Evolutionary conservation across 352 stramenopile species (phyloP), one percentile per base, ranked within the genome.

Genomic region (Globisporangium polare): DNA sequence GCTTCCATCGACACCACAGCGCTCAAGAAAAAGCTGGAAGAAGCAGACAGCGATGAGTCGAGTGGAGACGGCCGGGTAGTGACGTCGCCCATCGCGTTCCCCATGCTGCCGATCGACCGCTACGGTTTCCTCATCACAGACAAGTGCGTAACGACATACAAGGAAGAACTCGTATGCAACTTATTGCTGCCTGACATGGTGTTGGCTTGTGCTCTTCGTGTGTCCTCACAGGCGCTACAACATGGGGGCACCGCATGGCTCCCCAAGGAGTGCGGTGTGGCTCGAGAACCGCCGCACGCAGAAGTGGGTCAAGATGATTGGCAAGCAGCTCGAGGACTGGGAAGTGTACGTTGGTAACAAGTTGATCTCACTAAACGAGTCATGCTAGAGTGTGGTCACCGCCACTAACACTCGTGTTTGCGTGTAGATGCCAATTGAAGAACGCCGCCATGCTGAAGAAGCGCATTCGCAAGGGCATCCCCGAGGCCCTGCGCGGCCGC

Each of bases 301-400:
- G 45, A 92, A 92, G 60, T 92, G 83, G 83, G 71, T 92, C 51
- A 78, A 80, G 58, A 92, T 92, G 83, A 90, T 89, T 42, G 83
- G 83, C 58, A 88, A 87, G 46, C 74, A 87, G 63, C 69, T 89
- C 31, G 80, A 92, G 57, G 80, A 92, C 65, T 92, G 83, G 80
- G 76, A 90, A 66, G 72, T 86, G 61, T 88, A 63, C 54, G 74
- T 66, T 24, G 5, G 29, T 9, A 10, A 22, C 20, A 22, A 24
- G 13, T 27, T 29, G n/a, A 22, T 12, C 22, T 50, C 33, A 50
- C 43, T 20, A 8, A 8, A 20, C 2, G 22, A 22, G 10, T 27
- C n/a, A 9, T 29, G 29, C 43, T 8, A 29, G 0, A 7, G 8
- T 15, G 33, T 18, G 9, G n/a, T n/a, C n/a, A 20, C 27, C 15